Evolutionary conservation across 192 early-diverging fungal species (phyloP), one percentile per base, ranked within the genome.

Genomic region (Entomortierella beljakovae): DNA sequence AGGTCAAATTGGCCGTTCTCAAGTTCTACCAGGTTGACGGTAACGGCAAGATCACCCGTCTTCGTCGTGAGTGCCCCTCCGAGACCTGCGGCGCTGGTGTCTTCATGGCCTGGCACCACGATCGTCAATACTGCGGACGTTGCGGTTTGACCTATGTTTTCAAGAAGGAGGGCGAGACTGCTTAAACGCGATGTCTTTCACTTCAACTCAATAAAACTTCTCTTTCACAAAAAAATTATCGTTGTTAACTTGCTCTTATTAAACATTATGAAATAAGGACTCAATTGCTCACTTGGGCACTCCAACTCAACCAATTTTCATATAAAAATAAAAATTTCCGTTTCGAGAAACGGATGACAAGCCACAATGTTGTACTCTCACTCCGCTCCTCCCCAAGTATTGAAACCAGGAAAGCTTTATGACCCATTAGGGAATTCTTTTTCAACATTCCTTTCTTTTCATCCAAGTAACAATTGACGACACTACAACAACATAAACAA

Each of bases 21-120:
- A 97, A 98, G 92, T 98, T 91, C 94, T 99, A 98, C 92, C 97
- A 99, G 93, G 97, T 99, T 68, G 98, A 99, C 68, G 92, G 92
- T 80, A 91, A 93, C 83, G 96, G 96, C 74, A 97, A 97, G 90
- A 92, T 99, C 86, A 98, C 97, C 80, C 94, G 97, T 89, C 94
- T 99, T 62, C 92, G 97, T 73, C 96, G 98, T 84, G 98, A 99
- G 90, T 99, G 98, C 90, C 97, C 98, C 80, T 93, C 82, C 87
- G 88, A 89, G 80, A 93, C 94, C 61, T 99, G 98, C 89, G 98
- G 98, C 86, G 96, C 98, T 73, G 98, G 97, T 90, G 92, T 98
- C 86, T 99, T 99, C 88, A 98, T 98, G 96, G 97, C 98, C 80
- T 93, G 88, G 92, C 97, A 98, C 91, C 88, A 90, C 82, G 95